A percentile compares a stretch with the other conserved stretches of the same genome.
Conservation (phyloP, 2,329 filamentous ascomycete species). For the Penicillium paneum region DNA sequence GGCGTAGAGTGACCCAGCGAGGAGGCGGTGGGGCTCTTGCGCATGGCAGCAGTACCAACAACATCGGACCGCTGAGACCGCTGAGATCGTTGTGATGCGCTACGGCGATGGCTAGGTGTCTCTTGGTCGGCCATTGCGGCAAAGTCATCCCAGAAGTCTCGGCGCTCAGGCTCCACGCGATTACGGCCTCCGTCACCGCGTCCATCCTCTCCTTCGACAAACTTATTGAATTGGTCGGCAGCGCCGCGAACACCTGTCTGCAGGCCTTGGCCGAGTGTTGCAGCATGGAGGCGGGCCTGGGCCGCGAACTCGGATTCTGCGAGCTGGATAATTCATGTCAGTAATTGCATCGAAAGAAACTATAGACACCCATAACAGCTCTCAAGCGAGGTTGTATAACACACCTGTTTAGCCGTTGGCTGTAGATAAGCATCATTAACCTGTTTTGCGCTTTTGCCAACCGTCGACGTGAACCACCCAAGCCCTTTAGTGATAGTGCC, state of each 20-base stretch:
- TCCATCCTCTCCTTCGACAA: conserved; percentile 71
- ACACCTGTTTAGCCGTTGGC: conserved; percentile 82
- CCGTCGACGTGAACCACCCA: conserved; percentile 86
- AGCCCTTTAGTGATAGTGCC: conserved; percentile 87
- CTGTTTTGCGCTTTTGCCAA: conserved; percentile 84
- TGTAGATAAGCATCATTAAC: conserved; percentile 91
- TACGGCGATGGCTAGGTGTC: conserved; percentile 22
- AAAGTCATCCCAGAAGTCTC: conserved; percentile 92
- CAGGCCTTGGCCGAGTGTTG: conserved; percentile 58
- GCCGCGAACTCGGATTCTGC: conserved; percentile 75
- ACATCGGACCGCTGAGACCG: conserved; percentile 46
- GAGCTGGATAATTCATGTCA: conserved; percentile 51
- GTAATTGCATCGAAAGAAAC: background rate
- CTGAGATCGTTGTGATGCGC: conserved; percentile 24
- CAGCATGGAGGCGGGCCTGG: conserved; percentile 60
- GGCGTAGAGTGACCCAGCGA: conserved; percentile 21
- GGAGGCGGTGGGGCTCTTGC: conserved; percentile 40
- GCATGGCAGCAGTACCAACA: conserved; percentile 65
- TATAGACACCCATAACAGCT: background rate
- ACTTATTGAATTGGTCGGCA: conserved; percentile 75
- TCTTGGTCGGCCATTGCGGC: conserved; percentile 57
- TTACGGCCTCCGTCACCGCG: conserved; percentile 46
- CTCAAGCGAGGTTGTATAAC: conserved; percentile 20
- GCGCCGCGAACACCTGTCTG: conserved; percentile 67
- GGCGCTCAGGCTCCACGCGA: conserved; percentile 60